Evolutionary conservation across 345 rosid genomes (phyloP).

Genomic region (Psidium guajava): DNA sequence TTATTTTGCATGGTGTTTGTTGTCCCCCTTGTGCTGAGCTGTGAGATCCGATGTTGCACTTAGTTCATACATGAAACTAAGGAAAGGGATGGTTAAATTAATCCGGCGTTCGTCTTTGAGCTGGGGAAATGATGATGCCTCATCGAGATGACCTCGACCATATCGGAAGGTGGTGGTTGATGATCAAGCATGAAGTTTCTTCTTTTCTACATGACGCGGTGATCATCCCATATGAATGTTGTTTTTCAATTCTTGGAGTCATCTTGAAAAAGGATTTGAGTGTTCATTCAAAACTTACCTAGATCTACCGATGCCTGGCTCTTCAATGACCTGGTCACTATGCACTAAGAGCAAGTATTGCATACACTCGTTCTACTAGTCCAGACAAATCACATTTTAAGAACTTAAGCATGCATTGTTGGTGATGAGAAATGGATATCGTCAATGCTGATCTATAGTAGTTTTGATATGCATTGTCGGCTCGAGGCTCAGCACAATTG

Average conservation of each 20-base stretch:
- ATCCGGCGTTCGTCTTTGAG: background rate
- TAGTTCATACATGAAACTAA: background rate
- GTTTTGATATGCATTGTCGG: background rate
- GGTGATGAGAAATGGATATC: background rate
- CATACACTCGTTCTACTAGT: background rate
- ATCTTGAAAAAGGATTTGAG: background rate
- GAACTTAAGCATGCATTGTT: background rate
- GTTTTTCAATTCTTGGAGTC: background rate
- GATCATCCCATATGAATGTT: background rate
- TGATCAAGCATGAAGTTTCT: background rate
- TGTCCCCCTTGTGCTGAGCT: background rate
- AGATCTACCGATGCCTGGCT: background rate
- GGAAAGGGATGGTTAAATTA: background rate
- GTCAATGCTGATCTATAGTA: background rate
- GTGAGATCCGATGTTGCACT: background rate
- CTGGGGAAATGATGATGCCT: background rate
- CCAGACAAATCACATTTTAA: background rate
- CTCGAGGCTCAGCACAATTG: background rate
- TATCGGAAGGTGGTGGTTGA: background rate
- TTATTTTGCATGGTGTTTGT: background rate
- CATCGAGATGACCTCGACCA: background rate
- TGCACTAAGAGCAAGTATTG: background rate
- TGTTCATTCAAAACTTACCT: background rate
- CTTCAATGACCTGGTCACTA: background rate
- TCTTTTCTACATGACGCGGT: background rate